Evolutionary conservation across 1,284 basidiomycete genomes (phyloP).

Genomic region (Agaricales sp.): DNA sequence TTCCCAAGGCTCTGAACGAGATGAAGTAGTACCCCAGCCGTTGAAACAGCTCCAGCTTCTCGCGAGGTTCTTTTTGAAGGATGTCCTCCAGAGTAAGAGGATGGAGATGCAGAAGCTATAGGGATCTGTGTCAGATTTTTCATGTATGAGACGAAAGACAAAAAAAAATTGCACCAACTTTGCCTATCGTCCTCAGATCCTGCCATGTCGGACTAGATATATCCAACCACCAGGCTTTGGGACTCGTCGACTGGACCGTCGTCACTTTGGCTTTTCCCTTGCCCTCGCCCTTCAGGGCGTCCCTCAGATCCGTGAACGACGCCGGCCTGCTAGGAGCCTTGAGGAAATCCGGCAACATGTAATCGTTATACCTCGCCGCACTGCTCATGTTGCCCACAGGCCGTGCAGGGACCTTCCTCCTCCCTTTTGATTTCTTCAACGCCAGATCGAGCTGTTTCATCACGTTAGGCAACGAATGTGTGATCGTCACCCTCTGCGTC

Average conservation of each 20-base stretch:
- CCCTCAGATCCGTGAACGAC: constrained; percentile 19
- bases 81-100: constrained; percentile 95
- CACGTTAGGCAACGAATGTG: not conserved
- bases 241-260: not conserved
- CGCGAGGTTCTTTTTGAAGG: constrained; percentile 86
- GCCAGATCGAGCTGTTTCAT: not conserved
- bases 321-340: constrained; percentile 18
- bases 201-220: constrained; percentile 85
- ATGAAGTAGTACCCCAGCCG: constrained; percentile 91
- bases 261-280: constrained; percentile 31
- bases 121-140: constrained; percentile 3
- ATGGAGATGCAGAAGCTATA: constrained; percentile 78
- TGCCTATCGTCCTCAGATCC: constrained; percentile 83
- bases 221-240: constrained; percentile 80
- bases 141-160: too few relatives aligned
- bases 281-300: constrained; percentile 15
- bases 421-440: not conserved
- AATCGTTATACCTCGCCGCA: constrained; percentile 29
- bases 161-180: constrained; percentile 34
- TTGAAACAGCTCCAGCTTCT: constrained; percentile 88
- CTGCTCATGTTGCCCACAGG: not conserved
- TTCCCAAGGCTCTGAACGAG: constrained; percentile 80
- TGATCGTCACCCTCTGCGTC: not conserved
- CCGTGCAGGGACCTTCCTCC: not conserved
- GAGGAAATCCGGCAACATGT: constrained; percentile 24